A percentile compares a stretch with the other conserved stretches of the same genome.
Conservation (phyloP, 1,284 basidiomycete genomes). For the Malassezia psittaci region DNA sequence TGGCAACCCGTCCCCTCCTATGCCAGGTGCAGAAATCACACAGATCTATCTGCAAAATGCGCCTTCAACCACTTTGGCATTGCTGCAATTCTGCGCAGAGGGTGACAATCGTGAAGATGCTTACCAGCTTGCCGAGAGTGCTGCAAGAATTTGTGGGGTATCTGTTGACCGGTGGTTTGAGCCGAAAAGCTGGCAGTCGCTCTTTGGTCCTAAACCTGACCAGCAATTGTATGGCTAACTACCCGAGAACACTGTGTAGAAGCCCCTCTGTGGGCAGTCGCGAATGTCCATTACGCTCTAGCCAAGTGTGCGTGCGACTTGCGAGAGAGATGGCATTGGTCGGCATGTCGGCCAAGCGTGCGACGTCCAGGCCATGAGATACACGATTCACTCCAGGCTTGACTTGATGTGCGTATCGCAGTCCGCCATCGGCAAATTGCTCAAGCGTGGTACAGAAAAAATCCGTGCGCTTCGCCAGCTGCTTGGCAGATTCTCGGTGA, state of each 20-base stretch:
- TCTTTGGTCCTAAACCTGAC: constrained; percentile 6
- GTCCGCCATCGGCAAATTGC: constrained; percentile 38
- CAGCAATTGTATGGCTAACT: constrained; percentile 5
- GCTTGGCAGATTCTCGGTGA: constrained; percentile 6
- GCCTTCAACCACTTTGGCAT: constrained; percentile 4
- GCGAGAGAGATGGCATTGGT: constrained; percentile 57
- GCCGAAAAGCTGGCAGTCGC: constrained; percentile 9
- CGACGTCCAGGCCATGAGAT: constrained; percentile 86
- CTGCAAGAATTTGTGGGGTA: neutral
- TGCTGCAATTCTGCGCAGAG: constrained; percentile 34
- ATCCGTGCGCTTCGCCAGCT: constrained; percentile 50
- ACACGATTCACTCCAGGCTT: constrained; percentile 74
- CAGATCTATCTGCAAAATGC: constrained; percentile 16
- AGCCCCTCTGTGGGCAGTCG: constrained; percentile 2
- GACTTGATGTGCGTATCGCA: constrained; percentile 73
- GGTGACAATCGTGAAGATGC: constrained; percentile 38
- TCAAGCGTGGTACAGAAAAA: constrained; percentile 67
- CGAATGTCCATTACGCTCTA: constrained; percentile 7
- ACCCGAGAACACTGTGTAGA: neutral
- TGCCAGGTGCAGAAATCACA: constrained; percentile 25
- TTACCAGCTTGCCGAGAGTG: constrained; percentile 14
- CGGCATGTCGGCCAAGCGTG: constrained; percentile 77
- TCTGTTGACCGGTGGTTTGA: neutral
- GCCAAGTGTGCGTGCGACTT: constrained; percentile 27
- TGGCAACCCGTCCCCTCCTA: constrained; percentile 12